A percentile compares a stretch with the other conserved stretches of the same genome.
Conservation (phyloP, 75 land plant species). For the Larix kaempferi region DNA sequence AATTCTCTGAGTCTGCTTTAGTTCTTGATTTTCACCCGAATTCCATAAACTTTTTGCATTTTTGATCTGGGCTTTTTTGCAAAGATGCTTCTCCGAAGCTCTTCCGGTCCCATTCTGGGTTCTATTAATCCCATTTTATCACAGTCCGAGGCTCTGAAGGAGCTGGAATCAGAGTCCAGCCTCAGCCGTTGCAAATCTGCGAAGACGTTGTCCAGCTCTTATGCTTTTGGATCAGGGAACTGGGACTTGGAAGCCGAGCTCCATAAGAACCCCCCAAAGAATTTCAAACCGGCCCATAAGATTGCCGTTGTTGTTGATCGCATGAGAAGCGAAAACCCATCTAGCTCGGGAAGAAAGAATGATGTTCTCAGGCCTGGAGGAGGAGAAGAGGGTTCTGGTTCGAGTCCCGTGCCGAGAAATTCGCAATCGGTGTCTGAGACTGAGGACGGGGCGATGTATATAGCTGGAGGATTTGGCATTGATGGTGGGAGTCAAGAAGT, state of each 20-base stretch:
- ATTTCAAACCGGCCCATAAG: neutral
- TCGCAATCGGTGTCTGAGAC: too few species aligned
- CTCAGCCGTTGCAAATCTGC: neutral
- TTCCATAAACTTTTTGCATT: too few species aligned
- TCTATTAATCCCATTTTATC: too few species aligned
- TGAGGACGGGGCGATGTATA: slow-evolving; percentile 5
- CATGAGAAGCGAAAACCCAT: neutral
- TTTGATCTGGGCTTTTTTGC: too few species aligned
- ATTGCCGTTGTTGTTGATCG: neutral
- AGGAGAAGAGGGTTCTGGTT: slow-evolving; percentile 15
- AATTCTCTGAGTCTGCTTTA: too few species aligned
- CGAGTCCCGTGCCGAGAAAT: neutral
- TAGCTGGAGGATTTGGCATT: slow-evolving; percentile 8
- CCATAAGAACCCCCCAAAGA: neutral
- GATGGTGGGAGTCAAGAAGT: neutral
- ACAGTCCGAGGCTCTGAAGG: too few species aligned
- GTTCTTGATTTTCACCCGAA: too few species aligned
- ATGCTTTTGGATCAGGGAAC: neutral
- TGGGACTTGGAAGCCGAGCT: neutral
- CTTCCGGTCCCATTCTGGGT: too few species aligned
- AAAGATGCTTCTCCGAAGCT: too few species aligned
- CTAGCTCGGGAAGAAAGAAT: neutral
- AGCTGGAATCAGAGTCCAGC: too few species aligned
- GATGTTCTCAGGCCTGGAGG: neutral
- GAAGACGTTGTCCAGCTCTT: neutral